Percentiles rank a stretch among this genome's conserved stretches.
phyloP scores from a whole-genome alignment of 306 rosid species.

The Alnus glutinosa region DNA sequence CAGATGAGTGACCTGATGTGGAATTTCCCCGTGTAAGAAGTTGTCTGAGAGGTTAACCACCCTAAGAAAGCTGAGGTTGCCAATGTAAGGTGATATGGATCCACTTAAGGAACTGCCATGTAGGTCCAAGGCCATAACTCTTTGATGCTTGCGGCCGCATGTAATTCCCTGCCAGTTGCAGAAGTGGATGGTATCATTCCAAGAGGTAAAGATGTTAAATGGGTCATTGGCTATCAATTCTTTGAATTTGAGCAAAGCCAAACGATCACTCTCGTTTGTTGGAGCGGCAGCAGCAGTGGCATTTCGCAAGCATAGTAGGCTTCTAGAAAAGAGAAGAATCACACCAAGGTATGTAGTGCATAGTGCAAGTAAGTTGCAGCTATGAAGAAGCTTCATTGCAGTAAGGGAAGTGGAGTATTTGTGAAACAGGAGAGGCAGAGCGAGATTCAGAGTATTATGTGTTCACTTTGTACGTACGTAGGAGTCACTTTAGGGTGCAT shows the following conservation, averaged over 20 bases:
- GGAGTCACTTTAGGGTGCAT: too few relatives aligned
- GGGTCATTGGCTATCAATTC: conserved; percentile 30
- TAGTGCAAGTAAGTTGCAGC: too few relatives aligned
- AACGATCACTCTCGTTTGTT: conserved; percentile 21
- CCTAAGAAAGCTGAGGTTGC: conserved; percentile 37
- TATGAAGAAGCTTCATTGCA: too few relatives aligned
- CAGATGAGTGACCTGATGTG: conserved; percentile 31
- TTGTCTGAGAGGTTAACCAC: conserved; percentile 12
- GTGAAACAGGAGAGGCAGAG: too few relatives aligned
- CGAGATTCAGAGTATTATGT: too few relatives aligned
- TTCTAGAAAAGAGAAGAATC: neutral
- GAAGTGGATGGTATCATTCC: neutral
- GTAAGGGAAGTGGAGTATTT: too few relatives aligned
- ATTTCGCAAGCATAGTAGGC: neutral
- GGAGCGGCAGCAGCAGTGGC: neutral
- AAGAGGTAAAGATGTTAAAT: neutral
- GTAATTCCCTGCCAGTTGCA: conserved; percentile 51
- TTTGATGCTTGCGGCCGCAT: conserved; percentile 35
- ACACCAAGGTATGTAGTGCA: neutral
- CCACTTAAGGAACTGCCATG: conserved; percentile 18
- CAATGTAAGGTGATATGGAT: conserved; percentile 37
- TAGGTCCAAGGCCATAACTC: conserved; percentile 28
- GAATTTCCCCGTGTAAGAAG: conserved; percentile 29
- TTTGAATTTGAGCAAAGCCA: conserved; percentile 37
- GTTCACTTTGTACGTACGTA: too few relatives aligned